Evolutionary conservation across 2,329 filamentous ascomycete genomes (phyloP).

Genomic region (Stachybotrys chartarum): DNA sequence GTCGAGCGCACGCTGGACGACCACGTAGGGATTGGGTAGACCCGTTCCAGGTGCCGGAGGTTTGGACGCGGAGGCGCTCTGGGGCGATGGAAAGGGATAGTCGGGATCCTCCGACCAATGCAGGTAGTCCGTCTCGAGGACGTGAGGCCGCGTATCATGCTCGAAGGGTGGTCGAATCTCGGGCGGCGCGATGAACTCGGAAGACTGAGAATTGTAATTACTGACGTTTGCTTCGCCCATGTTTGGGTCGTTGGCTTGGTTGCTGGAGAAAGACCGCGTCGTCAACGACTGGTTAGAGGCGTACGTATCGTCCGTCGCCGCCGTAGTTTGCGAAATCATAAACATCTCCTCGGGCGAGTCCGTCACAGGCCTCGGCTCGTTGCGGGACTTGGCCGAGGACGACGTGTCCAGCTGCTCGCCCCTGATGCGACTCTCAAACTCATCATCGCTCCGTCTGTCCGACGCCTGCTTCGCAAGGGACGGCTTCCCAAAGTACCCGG

Average conservation of each 20-base stretch:
- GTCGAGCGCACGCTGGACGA: constrained; percentile 45
- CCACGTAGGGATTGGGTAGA: constrained; percentile 47
- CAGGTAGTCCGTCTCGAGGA: constrained; percentile 52
- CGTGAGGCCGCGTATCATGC: constrained; percentile 30
- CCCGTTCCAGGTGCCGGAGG: constrained; percentile 8
- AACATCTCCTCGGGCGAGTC: constrained; percentile 32
- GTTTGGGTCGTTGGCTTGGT: constrained; percentile 1
- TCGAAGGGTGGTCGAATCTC: constrained; percentile 21
- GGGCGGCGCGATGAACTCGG: constrained; percentile 3
- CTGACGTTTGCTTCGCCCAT: background rate
- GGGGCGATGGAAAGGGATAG: constrained; percentile 38
- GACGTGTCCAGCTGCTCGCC: constrained; percentile 27
- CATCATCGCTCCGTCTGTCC: constrained; percentile 21
- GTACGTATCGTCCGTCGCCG: constrained; percentile 23
- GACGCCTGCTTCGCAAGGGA: constrained; percentile 18
- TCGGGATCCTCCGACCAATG: constrained; percentile 50
- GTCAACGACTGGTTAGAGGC: constrained; percentile 22
- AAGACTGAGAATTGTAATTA: constrained; percentile 2
- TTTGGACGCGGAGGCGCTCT: background rate
- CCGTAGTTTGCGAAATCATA: constrained; percentile 40
- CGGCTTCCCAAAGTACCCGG: constrained; percentile 12
- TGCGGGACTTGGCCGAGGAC: constrained; percentile 3
- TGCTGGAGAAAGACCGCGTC: constrained; percentile 18
- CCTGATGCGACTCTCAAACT: constrained; percentile 39
- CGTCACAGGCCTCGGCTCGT: constrained; percentile 1